These are phyloP conservation scores for Jackrogersella multiformis DNA, from an alignment of 495 filamentous ascomycete genomes.

Conservation along the genomic window DNA sequence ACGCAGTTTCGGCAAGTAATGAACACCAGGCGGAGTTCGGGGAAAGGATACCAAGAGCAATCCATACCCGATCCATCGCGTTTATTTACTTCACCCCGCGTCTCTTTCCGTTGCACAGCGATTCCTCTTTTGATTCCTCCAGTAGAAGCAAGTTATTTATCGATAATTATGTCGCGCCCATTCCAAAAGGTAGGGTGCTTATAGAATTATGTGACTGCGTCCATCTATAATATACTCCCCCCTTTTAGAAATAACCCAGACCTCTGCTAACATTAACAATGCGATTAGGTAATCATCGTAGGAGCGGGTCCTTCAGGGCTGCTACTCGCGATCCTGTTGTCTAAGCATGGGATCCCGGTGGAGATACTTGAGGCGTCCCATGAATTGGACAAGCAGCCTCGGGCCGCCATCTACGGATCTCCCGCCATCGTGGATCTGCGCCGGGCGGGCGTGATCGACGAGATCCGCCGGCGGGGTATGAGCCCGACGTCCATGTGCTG, in stretches of 20 bases:
- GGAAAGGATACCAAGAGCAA: neutral
- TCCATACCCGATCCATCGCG: too few species aligned
- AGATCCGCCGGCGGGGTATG: slow-evolving; percentile 60
- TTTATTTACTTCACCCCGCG: too few species aligned
- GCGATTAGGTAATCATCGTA: slow-evolving; percentile 54
- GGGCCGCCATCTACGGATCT: slow-evolving; percentile 63
- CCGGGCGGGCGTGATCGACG: slow-evolving; percentile 64
- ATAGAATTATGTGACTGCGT: neutral
- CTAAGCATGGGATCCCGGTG: slow-evolving; percentile 62
- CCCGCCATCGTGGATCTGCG: slow-evolving; percentile 62
- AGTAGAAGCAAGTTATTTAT: slow-evolving; percentile 2
- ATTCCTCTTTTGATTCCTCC: neutral
- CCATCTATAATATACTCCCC: neutral
- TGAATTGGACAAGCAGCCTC: slow-evolving; percentile 63
- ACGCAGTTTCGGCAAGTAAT: slow-evolving; percentile 36
- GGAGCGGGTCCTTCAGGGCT: slow-evolving; percentile 67
- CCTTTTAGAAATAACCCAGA: neutral
- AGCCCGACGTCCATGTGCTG: slow-evolving; percentile 62
- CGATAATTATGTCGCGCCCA: slow-evolving; percentile 33
- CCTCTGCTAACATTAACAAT: neutral
- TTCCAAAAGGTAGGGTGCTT: slow-evolving; percentile 39
- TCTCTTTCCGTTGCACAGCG: slow-evolving; percentile 9
- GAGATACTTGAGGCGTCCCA: slow-evolving; percentile 61
- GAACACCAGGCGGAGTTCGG: slow-evolving; percentile 23
- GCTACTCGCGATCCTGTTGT: slow-evolving; percentile 63